Percentiles rank a stretch among this genome's conserved stretches.
Conservation (phyloP, 2,329 filamentous ascomycete genomes). For the Nothophaeocryptopus gaeumannii region DNA sequence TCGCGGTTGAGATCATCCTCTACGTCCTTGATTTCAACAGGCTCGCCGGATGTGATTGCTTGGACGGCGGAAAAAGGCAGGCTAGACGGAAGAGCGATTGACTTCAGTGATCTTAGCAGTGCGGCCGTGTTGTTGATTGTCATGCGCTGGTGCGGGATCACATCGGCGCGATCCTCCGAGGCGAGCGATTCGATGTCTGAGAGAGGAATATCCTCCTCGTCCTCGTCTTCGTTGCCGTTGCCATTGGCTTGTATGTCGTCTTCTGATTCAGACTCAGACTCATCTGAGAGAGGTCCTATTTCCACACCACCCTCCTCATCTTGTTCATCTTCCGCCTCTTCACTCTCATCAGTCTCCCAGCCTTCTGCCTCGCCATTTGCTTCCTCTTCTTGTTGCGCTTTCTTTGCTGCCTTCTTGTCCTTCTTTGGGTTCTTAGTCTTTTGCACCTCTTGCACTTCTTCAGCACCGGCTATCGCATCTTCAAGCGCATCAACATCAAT, state of each 20-base stretch:
- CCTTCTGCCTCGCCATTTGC: conserved; percentile 31
- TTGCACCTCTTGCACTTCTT: conserved; percentile 23
- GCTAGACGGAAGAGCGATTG: conserved; percentile 68
- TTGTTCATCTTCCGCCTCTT: conserved; percentile 35
- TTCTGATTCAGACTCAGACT: conserved; percentile 39
- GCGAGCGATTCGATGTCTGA: conserved; percentile 78
- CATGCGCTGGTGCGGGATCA: conserved; percentile 84
- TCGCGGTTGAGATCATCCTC: conserved; percentile 91
- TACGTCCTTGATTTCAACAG: conserved; percentile 74
- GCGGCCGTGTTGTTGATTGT: conserved; percentile 97
- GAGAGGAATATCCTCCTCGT: conserved; percentile 76
- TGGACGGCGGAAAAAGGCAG: conserved; percentile 83
- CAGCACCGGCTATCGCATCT: conserved; percentile 28
- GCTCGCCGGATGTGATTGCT: conserved; percentile 64
- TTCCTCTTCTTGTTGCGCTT: conserved; percentile 18
- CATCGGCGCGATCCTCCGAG: conserved; percentile 79
- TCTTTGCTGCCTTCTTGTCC: conserved; percentile 17
- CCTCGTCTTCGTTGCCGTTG: conserved; percentile 44
- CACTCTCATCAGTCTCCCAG: conserved; percentile 33
- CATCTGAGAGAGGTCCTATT: conserved; percentile 26
- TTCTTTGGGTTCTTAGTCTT: conserved; percentile 14
- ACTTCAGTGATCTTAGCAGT: conserved; percentile 73
- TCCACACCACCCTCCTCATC: conserved; percentile 43
- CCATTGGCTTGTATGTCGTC: conserved; percentile 42
- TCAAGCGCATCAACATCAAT: conserved; percentile 31